phyloP scores from a whole-genome alignment of 2,329 filamentous ascomycete species.

The Leptographium flavum region DNA sequence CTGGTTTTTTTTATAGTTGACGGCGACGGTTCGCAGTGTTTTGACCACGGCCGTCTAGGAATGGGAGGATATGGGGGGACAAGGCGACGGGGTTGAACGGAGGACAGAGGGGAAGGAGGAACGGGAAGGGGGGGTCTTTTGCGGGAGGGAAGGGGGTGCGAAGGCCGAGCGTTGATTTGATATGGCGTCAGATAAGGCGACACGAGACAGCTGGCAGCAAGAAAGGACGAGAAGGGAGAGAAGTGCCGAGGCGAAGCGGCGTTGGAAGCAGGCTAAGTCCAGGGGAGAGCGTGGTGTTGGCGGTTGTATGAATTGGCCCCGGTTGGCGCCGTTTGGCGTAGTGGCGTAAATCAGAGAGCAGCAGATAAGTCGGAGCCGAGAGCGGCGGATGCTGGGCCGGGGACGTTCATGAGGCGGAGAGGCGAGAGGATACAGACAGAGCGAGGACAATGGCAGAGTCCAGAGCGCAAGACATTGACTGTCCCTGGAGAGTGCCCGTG shows the following conservation, averaged over 20 bases:
- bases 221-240: not conserved
- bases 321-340: too few relatives aligned
- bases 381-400: not conserved
- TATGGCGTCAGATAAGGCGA: conserved; percentile 12
- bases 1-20: not conserved
- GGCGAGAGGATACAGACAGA: conserved; percentile 2
- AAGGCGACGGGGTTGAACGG: not conserved
- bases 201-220: not conserved
- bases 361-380: not conserved
- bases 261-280: not conserved
- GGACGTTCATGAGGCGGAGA: not conserved
- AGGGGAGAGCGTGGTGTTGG: not conserved
- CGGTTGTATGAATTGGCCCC: not conserved
- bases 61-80: too few relatives aligned
- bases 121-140: conserved; percentile 1
- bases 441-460: not conserved
- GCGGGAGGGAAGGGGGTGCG: not conserved
- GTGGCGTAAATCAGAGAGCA: too few relatives aligned
- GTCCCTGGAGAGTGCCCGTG: not conserved
- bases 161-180: conserved; percentile 1
- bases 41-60: too few relatives aligned
- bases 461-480: not conserved
- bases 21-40: not conserved
- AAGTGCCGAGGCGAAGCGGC: not conserved
- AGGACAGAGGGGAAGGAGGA: not conserved